Conservation (phyloP, 176 grass and related monocot species). For the Bolboschoenus planiculmis region DNA sequence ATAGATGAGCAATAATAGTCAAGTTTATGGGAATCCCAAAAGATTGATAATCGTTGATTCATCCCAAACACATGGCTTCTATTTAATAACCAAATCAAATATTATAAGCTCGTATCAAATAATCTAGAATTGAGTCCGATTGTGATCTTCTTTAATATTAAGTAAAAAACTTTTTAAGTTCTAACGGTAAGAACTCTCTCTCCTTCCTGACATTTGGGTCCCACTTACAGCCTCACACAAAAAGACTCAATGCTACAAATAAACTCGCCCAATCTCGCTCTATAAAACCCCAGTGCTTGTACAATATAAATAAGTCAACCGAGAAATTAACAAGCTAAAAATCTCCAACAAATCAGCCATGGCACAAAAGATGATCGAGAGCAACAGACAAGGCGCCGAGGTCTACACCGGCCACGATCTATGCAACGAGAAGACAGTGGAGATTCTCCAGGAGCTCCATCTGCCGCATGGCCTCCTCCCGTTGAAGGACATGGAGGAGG, state of each 20-base stretch:
- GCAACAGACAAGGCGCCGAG: constrained; percentile 31
- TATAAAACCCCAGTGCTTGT: neutral
- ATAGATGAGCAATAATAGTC: too few relatives aligned
- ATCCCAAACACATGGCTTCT: neutral
- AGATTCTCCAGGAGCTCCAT: constrained; percentile 61
- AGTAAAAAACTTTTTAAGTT: neutral
- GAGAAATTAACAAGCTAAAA: neutral
- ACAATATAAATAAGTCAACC: neutral
- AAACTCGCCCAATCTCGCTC: too few relatives aligned
- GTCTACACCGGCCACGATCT: constrained; percentile 68
- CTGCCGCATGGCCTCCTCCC: constrained; percentile 82
- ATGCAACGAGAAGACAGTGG: constrained; percentile 51
- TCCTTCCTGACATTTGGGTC: neutral
- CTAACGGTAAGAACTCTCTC: neutral
- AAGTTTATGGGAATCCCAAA: too few relatives aligned
- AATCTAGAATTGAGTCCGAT: neutral
- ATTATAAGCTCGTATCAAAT: neutral
- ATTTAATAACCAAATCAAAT: neutral
- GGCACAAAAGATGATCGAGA: constrained; percentile 2
- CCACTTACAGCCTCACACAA: neutral
- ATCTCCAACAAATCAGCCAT: neutral
- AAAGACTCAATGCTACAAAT: neutral
- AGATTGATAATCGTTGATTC: neutral
- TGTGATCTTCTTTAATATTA: neutral
- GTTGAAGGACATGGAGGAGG: constrained; percentile 66